Percentiles rank a stretch among this genome's conserved stretches.
Evolutionary conservation across 2,329 filamentous ascomycete species (phyloP).

Genomic region (Pseudopithomyces chartarum): DNA sequence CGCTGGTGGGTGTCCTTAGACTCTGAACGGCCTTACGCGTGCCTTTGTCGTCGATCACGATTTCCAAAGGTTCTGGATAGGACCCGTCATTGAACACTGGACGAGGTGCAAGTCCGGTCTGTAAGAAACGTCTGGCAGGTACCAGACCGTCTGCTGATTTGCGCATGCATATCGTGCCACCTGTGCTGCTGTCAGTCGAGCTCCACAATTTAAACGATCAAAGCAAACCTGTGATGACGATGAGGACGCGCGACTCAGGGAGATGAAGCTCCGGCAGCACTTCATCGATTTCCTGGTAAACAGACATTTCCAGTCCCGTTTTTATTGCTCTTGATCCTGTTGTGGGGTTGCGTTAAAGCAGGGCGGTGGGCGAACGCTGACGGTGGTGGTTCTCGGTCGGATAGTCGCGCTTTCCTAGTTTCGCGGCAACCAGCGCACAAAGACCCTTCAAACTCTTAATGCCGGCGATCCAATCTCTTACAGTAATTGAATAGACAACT

Average conservation of each 20-base stretch:
- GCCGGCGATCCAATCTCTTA: not conserved
- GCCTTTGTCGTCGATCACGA: slow-evolving; percentile 57
- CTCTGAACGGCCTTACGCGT: slow-evolving; percentile 64
- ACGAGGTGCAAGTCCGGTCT: slow-evolving; percentile 79
- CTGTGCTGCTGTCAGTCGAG: slow-evolving; percentile 30
- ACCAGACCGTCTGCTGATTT: slow-evolving; percentile 79
- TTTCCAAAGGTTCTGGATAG: slow-evolving; percentile 59
- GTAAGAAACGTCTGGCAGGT: slow-evolving; percentile 74
- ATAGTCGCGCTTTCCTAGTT: slow-evolving; percentile 1
- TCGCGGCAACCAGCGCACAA: not conserved
- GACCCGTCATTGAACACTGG: slow-evolving; percentile 85
- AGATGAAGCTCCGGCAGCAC: slow-evolving; percentile 36
- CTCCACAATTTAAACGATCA: slow-evolving; percentile 8
- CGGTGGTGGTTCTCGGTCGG: not conserved
- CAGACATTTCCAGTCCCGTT: slow-evolving; percentile 5
- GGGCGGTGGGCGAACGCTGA: not conserved
- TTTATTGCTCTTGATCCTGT: not conserved
- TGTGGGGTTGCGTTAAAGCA: not conserved
- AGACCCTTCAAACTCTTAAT: not conserved
- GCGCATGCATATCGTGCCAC: slow-evolving; percentile 88
- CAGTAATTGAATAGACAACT: not conserved
- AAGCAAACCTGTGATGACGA: slow-evolving; percentile 77
- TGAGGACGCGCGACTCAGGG: slow-evolving; percentile 80
- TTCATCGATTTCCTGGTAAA: slow-evolving; percentile 30
- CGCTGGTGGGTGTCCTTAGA: slow-evolving; percentile 78